A percentile compares a stretch with the other conserved stretches of the same genome.
Conservation (phyloP, 2,329 filamentous ascomycete species). For the Cladosporium cucumerinum region DNA sequence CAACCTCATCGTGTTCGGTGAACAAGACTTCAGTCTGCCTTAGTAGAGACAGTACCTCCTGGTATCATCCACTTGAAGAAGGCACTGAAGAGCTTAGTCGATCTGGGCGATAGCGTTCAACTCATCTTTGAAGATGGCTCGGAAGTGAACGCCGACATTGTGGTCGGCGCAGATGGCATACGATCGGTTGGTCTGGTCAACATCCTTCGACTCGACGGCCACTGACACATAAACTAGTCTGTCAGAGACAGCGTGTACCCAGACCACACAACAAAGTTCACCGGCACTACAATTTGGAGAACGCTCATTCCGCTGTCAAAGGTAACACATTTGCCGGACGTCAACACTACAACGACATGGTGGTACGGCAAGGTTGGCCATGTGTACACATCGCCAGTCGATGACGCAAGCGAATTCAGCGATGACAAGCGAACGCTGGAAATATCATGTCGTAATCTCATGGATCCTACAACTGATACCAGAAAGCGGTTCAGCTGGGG, state of each 20-base stretch:
- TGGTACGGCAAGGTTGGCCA: conserved; percentile 45
- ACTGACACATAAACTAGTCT: background rate
- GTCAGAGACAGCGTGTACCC: conserved; percentile 44
- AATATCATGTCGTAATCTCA: conserved; percentile 38
- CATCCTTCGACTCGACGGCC: too few relatives aligned
- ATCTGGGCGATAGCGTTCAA: conserved; percentile 36
- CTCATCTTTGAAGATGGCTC: conserved; percentile 46
- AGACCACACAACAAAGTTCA: conserved; percentile 46
- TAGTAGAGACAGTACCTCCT: conserved; percentile 46
- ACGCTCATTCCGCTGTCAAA: conserved; percentile 40
- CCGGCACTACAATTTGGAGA: conserved; percentile 50
- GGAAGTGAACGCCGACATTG: conserved; percentile 17
- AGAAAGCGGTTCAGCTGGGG: conserved; percentile 36
- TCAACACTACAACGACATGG: conserved; percentile 40
- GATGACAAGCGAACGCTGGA: conserved; percentile 36
- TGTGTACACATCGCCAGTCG: conserved; percentile 43
- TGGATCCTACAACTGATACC: conserved; percentile 31
- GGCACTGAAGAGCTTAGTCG: conserved; percentile 40
- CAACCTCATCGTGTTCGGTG: conserved; percentile 16
- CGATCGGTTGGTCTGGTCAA: conserved; percentile 38
- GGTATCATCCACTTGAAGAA: conserved; percentile 47
- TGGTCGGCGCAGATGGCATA: conserved; percentile 52
- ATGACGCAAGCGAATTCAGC: conserved; percentile 22
- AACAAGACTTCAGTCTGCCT: conserved; percentile 47
- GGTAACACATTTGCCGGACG: conserved; percentile 30